A percentile compares a stretch with the other conserved stretches of the same genome.
These are phyloP conservation scores for Xylaria sp. DNA, from an alignment of 2,329 filamentous ascomycete genomes.

Conservation along the genomic window DNA sequence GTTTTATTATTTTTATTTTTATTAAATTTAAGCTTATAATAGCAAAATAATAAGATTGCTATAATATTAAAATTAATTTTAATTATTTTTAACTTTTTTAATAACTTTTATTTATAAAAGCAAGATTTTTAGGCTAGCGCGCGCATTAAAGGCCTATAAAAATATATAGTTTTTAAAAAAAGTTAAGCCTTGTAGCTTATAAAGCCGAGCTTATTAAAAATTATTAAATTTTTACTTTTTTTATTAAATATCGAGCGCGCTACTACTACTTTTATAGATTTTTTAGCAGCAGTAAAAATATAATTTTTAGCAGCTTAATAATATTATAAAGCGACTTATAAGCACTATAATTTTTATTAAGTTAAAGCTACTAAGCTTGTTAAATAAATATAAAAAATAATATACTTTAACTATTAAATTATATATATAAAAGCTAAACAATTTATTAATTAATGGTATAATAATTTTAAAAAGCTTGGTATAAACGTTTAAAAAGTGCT, in stretches of 20 bases:
- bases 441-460: slow-evolving; percentile 1
- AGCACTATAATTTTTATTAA: background rate
- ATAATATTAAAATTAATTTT: background rate
- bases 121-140: background rate
- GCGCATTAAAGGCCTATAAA: background rate
- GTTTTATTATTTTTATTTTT: too few species aligned
- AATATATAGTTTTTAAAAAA: background rate
- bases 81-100: background rate
- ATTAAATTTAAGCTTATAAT: background rate
- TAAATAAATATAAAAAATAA: slow-evolving; percentile 8
- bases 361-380: background rate
- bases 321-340: background rate
- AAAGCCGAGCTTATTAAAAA: background rate
- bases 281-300: background rate
- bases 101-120: background rate
- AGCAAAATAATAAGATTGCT: background rate
- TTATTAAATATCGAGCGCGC: background rate
- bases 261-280: background rate
- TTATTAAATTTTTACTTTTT: background rate
- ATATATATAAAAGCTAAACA: background rate
- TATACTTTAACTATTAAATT: background rate
- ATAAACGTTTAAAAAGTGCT: background rate
- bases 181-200: background rate
- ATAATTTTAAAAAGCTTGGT: background rate
- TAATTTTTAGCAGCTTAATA: background rate